Evolutionary conservation across 2,329 filamentous ascomycete species (phyloP).

Genomic region (Ascochyta pisi): DNA sequence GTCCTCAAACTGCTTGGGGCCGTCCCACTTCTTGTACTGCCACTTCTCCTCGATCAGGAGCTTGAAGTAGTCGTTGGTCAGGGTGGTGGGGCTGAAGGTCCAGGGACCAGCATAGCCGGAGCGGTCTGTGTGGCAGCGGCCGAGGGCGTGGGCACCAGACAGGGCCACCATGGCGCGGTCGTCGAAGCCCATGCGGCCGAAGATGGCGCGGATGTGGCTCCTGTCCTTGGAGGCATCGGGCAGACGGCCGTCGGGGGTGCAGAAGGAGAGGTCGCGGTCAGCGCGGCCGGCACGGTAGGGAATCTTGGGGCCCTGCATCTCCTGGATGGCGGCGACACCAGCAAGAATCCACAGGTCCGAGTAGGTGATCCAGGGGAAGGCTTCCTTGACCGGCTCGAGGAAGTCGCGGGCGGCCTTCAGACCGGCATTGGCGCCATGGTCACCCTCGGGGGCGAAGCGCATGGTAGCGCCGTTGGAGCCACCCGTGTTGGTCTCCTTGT

Average conservation of each 20-base stretch:
- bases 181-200: slow-evolving; percentile 96
- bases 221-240: slow-evolving; percentile 81
- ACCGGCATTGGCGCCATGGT: slow-evolving; percentile 93
- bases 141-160: slow-evolving; percentile 79
- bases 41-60: slow-evolving; percentile 92
- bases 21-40: slow-evolving; percentile 96
- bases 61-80: slow-evolving; percentile 95
- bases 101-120: slow-evolving; percentile 87
- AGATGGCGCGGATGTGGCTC: slow-evolving; percentile 86
- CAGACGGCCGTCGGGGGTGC: slow-evolving; percentile 91
- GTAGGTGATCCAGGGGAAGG: slow-evolving; percentile 94
- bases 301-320: slow-evolving; percentile 89
- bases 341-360: slow-evolving; percentile 95
- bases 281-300: slow-evolving; percentile 86
- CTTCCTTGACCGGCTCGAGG: slow-evolving; percentile 87
- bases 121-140: slow-evolving; percentile 88
- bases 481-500: slow-evolving; percentile 85
- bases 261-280: slow-evolving; percentile 80
- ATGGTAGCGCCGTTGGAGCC: slow-evolving; percentile 97
- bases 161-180: slow-evolving; percentile 96
- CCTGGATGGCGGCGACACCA: slow-evolving; percentile 86
- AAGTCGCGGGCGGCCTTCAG: slow-evolving; percentile 87
- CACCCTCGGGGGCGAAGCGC: slow-evolving; percentile 88
- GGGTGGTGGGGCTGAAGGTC: slow-evolving; percentile 76
- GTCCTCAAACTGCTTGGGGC: slow-evolving; percentile 90